Evolutionary conservation across 192 early-diverging fungal genomes (phyloP), one percentile per base, ranked within the genome.

Genomic region (Rhizophagus clarus): DNA sequence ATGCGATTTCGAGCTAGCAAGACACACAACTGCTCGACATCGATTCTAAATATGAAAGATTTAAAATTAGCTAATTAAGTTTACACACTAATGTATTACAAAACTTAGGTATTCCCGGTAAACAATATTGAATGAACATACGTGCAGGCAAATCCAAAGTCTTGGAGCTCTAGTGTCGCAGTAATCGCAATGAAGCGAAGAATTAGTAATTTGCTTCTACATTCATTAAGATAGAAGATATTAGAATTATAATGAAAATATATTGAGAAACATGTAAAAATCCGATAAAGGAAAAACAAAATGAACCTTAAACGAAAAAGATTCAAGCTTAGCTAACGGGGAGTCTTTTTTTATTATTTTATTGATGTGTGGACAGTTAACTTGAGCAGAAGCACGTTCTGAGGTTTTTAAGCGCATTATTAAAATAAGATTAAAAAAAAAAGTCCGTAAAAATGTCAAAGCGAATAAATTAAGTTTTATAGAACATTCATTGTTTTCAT

Each of bases 111-210:
- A 26, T 34, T 12, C 3, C 11, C 26, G 40, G 32, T 14, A 49
- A 17, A 56, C 5, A 15, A 29, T 79, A 22, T 71, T 8, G 40
- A 26, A 9, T 45, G 15, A 12, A 24, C 60, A 29, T 84, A 84
- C 85, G 72, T 86, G 81, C 37, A 86, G 32, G 61, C 85, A 86
- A 56, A 86, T 76, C 85, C 85, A 86, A 22, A 86, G 66, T 28
- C 40, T 79, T 61, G 85, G 82, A 20, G 83, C 72, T 61, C 76
- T 42, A 60, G 82, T 72, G 2, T 82, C 85, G 26, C 84, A 83
- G 61, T 24, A 42, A 76, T 86, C 83, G 34, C 82, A 85, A 70
- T 82, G 77, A 17, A 86, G 73, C 60, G 63, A 74, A 24, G 80
- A 79, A 29, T 24, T 77, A 11, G 75, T 10, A 20, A 77, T 20